Evolutionary conservation across 129 eudicot species (phyloP).

Genomic region (Arctium lappa): DNA sequence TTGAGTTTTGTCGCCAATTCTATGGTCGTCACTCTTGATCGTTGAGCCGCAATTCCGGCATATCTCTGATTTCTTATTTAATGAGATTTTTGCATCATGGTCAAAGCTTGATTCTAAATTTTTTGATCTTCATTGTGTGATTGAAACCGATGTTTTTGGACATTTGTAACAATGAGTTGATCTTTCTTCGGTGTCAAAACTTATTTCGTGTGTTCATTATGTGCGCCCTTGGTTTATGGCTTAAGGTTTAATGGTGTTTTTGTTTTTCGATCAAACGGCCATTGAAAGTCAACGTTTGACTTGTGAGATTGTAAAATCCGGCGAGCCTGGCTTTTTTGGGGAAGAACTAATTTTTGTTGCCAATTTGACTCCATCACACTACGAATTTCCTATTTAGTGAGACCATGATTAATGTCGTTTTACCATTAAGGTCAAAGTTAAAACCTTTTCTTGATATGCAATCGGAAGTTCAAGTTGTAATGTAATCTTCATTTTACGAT

Average conservation of each 20-base stretch:
- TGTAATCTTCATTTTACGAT: slow-evolving; percentile 4
- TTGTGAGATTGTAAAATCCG: neutral
- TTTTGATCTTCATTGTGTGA: slow-evolving; percentile 15
- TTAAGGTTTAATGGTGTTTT: neutral
- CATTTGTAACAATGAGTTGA: slow-evolving; percentile 13
- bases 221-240: neutral
- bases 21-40: slow-evolving; percentile 13
- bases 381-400: neutral
- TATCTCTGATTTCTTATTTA: neutral
- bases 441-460: slow-evolving; percentile 2
- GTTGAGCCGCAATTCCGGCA: slow-evolving; percentile 18
- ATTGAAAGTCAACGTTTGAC: slow-evolving; percentile 6
- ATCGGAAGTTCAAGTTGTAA: slow-evolving; percentile 9
- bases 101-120: neutral
- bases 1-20: neutral
- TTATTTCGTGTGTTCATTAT: neutral
- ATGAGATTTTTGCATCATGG: slow-evolving; percentile 33
- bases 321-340: neutral
- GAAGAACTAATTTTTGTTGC: neutral
- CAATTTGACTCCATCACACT: neutral
- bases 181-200: slow-evolving; percentile 7
- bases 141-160: slow-evolving; percentile 1
- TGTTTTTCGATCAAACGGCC: neutral
- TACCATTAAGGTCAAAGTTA: slow-evolving; percentile 26
- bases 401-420: slow-evolving; percentile 15